phyloP scores from a whole-genome alignment of 2,329 filamentous ascomycete species.

The Colletotrichum truncatum region DNA sequence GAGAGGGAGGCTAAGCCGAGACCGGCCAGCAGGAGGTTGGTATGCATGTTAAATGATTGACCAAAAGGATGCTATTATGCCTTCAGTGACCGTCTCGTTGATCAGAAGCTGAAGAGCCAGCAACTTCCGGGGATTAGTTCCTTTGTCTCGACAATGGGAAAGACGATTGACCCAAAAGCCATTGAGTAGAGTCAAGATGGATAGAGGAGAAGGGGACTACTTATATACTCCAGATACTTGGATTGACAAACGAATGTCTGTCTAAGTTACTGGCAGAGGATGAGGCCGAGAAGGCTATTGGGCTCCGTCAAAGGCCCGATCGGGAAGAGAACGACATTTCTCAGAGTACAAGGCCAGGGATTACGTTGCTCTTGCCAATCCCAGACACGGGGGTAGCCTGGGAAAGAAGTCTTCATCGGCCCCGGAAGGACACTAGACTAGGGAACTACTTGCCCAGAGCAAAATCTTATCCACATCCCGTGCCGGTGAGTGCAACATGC shows the following conservation, averaged over 20 bases:
- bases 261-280: background rate
- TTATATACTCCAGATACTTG: slow-evolving; percentile 9
- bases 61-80: background rate
- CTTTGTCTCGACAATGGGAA: background rate
- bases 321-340: slow-evolving; percentile 6
- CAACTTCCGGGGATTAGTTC: background rate
- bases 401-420: slow-evolving; percentile 4
- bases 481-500: background rate
- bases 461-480: slow-evolving; percentile 13
- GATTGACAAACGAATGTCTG: background rate
- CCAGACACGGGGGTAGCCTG: background rate
- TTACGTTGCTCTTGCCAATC: background rate
- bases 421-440: background rate
- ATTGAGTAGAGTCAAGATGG: background rate
- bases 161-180: background rate
- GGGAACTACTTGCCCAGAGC: slow-evolving; percentile 1
- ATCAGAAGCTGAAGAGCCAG: background rate
- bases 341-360: slow-evolving; percentile 7
- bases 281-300: background rate
- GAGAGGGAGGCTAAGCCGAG: slow-evolving; percentile 33
- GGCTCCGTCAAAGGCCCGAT: background rate
- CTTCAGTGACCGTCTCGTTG: background rate
- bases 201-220: background rate
- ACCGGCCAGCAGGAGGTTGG: slow-evolving; percentile 32
- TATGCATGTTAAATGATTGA: slow-evolving; percentile 17